phyloP scores from a whole-genome alignment of 2,329 filamentous ascomycete species.

The Sodiomyces alkalinus region DNA sequence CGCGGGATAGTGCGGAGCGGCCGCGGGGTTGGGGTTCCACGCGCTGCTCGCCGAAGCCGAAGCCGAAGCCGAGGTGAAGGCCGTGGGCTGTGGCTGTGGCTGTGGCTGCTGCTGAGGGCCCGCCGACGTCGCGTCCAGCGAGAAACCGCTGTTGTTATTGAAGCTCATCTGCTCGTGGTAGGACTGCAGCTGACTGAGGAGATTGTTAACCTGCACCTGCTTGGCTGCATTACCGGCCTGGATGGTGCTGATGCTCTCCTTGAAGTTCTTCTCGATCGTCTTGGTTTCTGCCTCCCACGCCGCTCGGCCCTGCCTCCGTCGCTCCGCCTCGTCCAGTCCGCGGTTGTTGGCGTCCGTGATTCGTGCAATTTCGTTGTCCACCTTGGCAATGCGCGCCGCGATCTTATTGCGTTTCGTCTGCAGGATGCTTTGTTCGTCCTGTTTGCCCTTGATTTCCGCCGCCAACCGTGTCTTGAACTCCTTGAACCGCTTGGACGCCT shows the following conservation, averaged over 20 bases:
- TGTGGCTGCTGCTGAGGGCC: background rate
- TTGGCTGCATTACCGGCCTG: constrained; percentile 21
- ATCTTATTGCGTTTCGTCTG: constrained; percentile 61
- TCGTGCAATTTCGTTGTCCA: constrained; percentile 56
- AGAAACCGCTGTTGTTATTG: constrained; percentile 16
- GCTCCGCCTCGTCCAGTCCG: constrained; percentile 48
- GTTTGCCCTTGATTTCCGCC: constrained; percentile 44
- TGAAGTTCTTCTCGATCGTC: constrained; percentile 27
- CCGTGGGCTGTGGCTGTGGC: background rate
- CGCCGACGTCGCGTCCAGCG: constrained; percentile 11
- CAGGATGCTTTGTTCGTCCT: constrained; percentile 46
- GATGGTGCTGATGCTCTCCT: constrained; percentile 21
- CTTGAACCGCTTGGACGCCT: constrained; percentile 36
- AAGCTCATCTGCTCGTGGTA: constrained; percentile 18
- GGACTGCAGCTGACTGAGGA: constrained; percentile 19
- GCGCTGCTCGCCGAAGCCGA: no score
- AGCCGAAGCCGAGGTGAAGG: constrained; percentile 5
- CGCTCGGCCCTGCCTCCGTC: constrained; percentile 34
- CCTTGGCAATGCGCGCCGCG: constrained; percentile 53
- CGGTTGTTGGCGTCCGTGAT: constrained; percentile 54
- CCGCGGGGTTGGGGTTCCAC: constrained; percentile 20
- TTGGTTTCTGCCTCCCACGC: constrained; percentile 30
- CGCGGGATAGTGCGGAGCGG: constrained; percentile 17
- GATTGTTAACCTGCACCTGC: constrained; percentile 21
- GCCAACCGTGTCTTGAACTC: constrained; percentile 46